Percentiles rank a stretch among this genome's conserved stretches.
phyloP scores from a whole-genome alignment of 371 early-diverging fungal species.

The Synchytrium microbalum region DNA sequence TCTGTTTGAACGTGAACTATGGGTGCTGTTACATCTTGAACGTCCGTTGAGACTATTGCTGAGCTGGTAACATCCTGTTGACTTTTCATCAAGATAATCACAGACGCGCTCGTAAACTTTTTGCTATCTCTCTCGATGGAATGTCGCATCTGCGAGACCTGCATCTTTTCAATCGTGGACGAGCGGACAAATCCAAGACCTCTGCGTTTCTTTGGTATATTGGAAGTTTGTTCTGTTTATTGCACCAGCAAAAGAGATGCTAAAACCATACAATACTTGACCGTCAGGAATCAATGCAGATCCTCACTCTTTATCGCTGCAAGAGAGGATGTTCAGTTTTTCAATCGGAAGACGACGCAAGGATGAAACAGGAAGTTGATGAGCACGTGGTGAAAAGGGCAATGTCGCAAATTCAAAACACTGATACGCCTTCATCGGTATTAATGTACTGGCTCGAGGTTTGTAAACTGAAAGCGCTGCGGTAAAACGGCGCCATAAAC shows the following conservation, averaged over 20 bases:
- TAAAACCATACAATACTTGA: not conserved
- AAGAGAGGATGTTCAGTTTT: conserved; percentile 29
- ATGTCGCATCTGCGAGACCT: conserved; percentile 20
- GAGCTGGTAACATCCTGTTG: no score
- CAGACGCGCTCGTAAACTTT: no score
- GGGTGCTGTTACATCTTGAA: conserved; percentile 19
- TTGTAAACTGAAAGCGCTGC: no score
- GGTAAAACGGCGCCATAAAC: no score
- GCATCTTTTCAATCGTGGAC: not conserved
- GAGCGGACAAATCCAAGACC: conserved; percentile 4
- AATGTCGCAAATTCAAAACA: no score
- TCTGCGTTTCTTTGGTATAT: conserved; percentile 1
- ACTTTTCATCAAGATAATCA: no score
- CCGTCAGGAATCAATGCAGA: not conserved
- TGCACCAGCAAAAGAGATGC: not conserved
- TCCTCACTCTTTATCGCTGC: conserved; percentile 14
- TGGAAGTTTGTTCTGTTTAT: not conserved
- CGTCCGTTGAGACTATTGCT: conserved; percentile 6
- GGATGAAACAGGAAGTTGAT: conserved; percentile 21
- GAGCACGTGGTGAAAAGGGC: no score
- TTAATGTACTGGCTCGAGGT: no score
- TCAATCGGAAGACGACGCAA: conserved; percentile 28
- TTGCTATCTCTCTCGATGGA: no score
- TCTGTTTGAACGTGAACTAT: conserved; percentile 17
- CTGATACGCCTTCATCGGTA: no score